phyloP scores from a whole-genome alignment of 164 flowering plant species.

The Vitis cinerea region DNA sequence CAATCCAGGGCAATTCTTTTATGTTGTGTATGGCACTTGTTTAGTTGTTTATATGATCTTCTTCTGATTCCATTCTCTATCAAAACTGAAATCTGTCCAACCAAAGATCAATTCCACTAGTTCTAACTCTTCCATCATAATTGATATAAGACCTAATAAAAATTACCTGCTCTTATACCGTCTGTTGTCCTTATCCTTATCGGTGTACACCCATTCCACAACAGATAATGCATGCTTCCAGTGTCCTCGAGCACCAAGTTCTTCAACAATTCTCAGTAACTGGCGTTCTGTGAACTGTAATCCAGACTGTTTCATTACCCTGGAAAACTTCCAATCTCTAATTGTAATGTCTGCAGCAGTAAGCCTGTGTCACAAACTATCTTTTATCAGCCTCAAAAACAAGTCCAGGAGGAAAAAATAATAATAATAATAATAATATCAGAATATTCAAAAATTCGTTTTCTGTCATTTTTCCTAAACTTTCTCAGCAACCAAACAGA shows the following conservation, averaged over 20 bases:
- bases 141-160: neutral
- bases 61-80: too few relatives aligned
- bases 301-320: constrained; percentile 77
- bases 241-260: constrained; percentile 59
- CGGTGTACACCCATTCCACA: constrained; percentile 76
- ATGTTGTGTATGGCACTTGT: too few relatives aligned
- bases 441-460: too few relatives aligned
- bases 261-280: constrained; percentile 64
- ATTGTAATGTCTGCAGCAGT: constrained; percentile 40
- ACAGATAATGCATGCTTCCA: constrained; percentile 83
- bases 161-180: constrained; percentile 74
- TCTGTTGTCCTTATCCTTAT: constrained; percentile 34
- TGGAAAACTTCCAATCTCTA: constrained; percentile 82
- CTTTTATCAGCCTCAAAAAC: neutral
- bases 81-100: neutral
- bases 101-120: neutral
- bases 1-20: too few relatives aligned
- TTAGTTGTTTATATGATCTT: too few relatives aligned
- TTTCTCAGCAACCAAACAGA: neutral
- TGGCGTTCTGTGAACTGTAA: constrained; percentile 72
- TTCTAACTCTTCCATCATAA: neutral
- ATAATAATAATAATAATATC: neutral
- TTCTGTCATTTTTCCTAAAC: too few relatives aligned
- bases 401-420: neutral
- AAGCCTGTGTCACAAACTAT: constrained; percentile 40